These are phyloP conservation scores for Kondoa malvinella DNA, from an alignment of 768 basidiomycete genomes.

Conservation along the genomic window DNA sequence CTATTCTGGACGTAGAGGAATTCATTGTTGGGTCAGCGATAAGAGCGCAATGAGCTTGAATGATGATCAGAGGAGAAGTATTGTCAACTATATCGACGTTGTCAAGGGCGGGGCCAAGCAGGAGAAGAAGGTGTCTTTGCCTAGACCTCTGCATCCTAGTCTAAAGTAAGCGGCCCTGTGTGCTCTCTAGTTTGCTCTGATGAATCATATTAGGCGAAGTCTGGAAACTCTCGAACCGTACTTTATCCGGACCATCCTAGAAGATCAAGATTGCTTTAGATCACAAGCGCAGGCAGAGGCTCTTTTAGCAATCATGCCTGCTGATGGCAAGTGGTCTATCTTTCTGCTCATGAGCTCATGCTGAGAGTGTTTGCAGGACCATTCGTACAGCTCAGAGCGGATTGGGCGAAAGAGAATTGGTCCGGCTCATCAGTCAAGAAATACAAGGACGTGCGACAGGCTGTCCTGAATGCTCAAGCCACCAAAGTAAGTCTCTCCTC, in stretches of 20 bases:
- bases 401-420: slow-evolving; percentile 30
- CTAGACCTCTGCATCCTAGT: slow-evolving; percentile 49
- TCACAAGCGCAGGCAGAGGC: slow-evolving; percentile 53
- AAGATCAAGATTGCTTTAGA: slow-evolving; percentile 70
- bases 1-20: slow-evolving; percentile 94
- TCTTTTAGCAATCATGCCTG: slow-evolving; percentile 58
- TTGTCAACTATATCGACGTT: slow-evolving; percentile 76
- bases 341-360: neutral
- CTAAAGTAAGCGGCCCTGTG: slow-evolving; percentile 43
- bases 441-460: slow-evolving; percentile 47
- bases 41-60: slow-evolving; percentile 68
- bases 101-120: slow-evolving; percentile 64
- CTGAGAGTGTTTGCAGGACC: neutral
- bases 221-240: slow-evolving; percentile 34
- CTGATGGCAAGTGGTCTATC: slow-evolving; percentile 34
- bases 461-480: slow-evolving; percentile 4
- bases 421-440: slow-evolving; percentile 47
- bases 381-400: neutral
- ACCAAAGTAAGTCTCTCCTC: slow-evolving; percentile 12
- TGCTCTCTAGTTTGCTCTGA: neutral
- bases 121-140: slow-evolving; percentile 63
- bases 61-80: slow-evolving; percentile 70
- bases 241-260: slow-evolving; percentile 54
- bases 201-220: no score
- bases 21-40: slow-evolving; percentile 95